Percentiles rank a stretch among this genome's conserved stretches.
Conservation (phyloP, 768 basidiomycete species). For the Rhodotorula toruloides region DNA sequence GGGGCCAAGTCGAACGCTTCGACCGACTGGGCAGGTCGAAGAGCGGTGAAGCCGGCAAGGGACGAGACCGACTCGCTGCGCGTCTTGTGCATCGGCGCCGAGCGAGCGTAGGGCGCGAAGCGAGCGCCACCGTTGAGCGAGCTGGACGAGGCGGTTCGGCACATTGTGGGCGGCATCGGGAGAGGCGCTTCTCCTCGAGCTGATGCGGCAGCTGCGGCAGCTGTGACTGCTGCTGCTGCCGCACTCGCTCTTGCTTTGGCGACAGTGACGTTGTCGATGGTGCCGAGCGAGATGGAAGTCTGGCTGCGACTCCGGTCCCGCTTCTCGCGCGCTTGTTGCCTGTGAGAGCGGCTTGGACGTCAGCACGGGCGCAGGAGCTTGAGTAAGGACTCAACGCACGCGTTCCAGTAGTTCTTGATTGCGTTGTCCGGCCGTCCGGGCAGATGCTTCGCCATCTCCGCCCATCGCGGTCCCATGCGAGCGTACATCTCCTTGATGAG, state of each 20-base stretch:
- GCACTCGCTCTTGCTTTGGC: background rate
- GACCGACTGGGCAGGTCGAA: constrained; percentile 6
- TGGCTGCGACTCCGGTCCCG: constrained; percentile 12
- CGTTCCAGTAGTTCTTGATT: constrained; percentile 43
- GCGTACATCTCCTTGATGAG: constrained; percentile 36
- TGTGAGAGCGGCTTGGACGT: background rate
- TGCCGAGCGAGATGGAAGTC: background rate
- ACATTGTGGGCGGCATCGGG: constrained; percentile 10
- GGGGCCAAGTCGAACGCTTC: constrained; percentile 10
- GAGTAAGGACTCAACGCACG: background rate
- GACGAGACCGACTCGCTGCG: constrained; percentile 34
- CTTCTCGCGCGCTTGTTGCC: constrained; percentile 32
- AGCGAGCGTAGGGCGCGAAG: constrained; percentile 31
- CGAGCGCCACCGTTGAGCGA: constrained; percentile 25
- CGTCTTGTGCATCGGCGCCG: constrained; percentile 20
- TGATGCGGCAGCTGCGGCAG: background rate
- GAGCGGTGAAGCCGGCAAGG: constrained; percentile 2
- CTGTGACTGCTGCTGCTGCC: background rate
- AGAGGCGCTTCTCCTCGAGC: background rate
- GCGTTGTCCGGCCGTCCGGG: constrained; percentile 43
- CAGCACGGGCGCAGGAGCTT: background rate
- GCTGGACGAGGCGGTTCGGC: constrained; percentile 13
- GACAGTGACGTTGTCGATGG: background rate
- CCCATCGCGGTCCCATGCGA: constrained; percentile 38
- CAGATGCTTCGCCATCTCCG: constrained; percentile 41